A percentile compares a stretch with the other conserved stretches of the same genome.
phyloP scores from a whole-genome alignment of 2,329 filamentous ascomycete species.

The Paecilomyces dactylethromorphus region DNA sequence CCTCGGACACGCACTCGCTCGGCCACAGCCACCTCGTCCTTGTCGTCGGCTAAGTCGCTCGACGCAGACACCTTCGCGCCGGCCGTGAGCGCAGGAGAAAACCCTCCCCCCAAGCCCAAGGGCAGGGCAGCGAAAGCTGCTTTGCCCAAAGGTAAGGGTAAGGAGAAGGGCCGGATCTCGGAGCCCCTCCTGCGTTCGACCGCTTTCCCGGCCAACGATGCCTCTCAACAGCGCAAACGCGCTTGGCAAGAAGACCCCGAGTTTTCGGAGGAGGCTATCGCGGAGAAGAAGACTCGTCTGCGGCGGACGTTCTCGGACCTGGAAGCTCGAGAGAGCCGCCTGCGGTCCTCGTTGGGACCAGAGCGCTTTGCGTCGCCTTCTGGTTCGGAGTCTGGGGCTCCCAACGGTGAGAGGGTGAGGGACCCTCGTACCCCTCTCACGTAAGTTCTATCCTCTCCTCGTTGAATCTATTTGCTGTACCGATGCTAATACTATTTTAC shows the following conservation, averaged over 20 bases:
- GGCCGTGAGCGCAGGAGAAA: slow-evolving; percentile 10
- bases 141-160: slow-evolving; percentile 10
- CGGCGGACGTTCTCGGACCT: slow-evolving; percentile 14
- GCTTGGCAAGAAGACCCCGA: slow-evolving; percentile 22
- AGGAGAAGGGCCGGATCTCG: slow-evolving; percentile 3
- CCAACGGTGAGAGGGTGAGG: neutral
- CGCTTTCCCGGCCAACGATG: slow-evolving; percentile 16
- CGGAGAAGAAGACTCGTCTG: slow-evolving; percentile 19
- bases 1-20: slow-evolving; percentile 15
- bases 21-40: slow-evolving; percentile 25
- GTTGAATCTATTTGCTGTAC: neutral
- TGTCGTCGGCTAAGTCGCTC: slow-evolving; percentile 34
- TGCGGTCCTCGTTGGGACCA: slow-evolving; percentile 17
- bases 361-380: neutral
- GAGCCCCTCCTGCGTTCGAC: slow-evolving; percentile 7
- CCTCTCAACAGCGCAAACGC: slow-evolving; percentile 19
- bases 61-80: slow-evolving; percentile 26
- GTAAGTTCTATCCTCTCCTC: neutral
- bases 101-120: slow-evolving; percentile 11
- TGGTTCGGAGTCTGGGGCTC: neutral
- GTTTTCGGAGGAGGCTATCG: slow-evolving; percentile 17
- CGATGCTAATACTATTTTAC: neutral
- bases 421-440: neutral
- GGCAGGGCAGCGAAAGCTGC: slow-evolving; percentile 20
- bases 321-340: slow-evolving; percentile 16